Base-by-base conservation (phyloP, 495 filamentous ascomycete species). In the Staphylotrichum longicolle region DNA sequence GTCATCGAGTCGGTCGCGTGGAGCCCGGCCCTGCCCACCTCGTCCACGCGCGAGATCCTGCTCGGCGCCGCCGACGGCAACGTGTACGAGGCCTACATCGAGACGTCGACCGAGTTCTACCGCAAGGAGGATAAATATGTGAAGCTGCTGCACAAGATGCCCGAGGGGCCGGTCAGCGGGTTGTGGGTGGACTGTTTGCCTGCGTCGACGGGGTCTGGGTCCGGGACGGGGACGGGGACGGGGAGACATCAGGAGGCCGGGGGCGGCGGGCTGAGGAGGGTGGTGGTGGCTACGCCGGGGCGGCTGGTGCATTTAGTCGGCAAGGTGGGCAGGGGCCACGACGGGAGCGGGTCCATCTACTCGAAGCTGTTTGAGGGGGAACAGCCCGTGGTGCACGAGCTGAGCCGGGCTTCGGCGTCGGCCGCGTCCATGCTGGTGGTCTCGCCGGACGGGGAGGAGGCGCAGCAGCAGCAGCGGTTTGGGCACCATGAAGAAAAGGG, bases 21-120 rank as follows among this genome's bases (percentile, higher is more conserved):
- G 94, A 97, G 90, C 70, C 95, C 94, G 3, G 91, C 92, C n/a
- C 77, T 91, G n/a, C 95, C 94, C 6, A 97, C 94, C 20, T 88
- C 91, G 12, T 96, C 91, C 2, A 98, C 94, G 0, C 81, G 94
- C 53, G 94, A 98, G 77, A 98, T 98, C n/a, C 79, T 98, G 4
- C 73, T 98, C 37, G 94, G 95, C 27, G 86, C 93, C 27, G 84
- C 88, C 27, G 95, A 98, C 79, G 94, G 95, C 27, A 93, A 89
- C 72, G 81, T 98, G 44, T 97, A 96, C 72, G 94, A 98, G 72
- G 88, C 86, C n/a, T 97, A 90, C 73, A 91, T 98, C 63, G 94
- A 98, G 74, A 91, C 90, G 5, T 86, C 90, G 20, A 90, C 86
- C 49, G 93, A 97, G 71, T 97, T 96, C 75, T 96, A 96, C 73